These are phyloP conservation scores for Lepiota brunneoincarnata DNA, from an alignment of 768 basidiomycete species.

Conservation along the genomic window DNA sequence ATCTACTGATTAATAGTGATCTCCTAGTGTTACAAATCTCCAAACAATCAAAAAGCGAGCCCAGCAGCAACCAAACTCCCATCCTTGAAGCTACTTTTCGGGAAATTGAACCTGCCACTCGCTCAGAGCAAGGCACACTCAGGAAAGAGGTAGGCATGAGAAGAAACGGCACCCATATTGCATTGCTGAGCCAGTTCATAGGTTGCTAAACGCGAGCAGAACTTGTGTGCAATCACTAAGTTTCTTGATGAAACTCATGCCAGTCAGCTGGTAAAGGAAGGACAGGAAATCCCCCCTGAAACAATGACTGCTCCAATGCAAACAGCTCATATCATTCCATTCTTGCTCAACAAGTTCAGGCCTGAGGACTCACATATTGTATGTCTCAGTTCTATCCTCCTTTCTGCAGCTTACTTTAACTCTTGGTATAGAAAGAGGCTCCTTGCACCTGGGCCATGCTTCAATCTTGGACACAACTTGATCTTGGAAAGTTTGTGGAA, in stretches of 20 bases:
- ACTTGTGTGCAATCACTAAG: slow-evolving; percentile 16
- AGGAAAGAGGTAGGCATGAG: not conserved
- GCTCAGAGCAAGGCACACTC: not conserved
- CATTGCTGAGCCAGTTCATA: not conserved
- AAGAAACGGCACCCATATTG: not conserved
- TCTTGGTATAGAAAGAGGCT: slow-evolving; percentile 8
- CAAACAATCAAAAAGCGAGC: not conserved
- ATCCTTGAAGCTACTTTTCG: not conserved
- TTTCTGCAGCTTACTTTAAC: not conserved
- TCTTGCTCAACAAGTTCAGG: slow-evolving; percentile 13
- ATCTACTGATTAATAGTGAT: not conserved
- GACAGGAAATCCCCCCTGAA: slow-evolving; percentile 2
- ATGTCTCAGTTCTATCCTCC: not conserved
- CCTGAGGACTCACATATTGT: not conserved
- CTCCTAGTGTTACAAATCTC: not conserved
- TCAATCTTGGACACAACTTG: slow-evolving; percentile 16
- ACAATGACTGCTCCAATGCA: slow-evolving; percentile 2
- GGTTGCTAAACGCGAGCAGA: slow-evolving; percentile 16
- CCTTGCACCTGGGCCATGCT: slow-evolving; percentile 12
- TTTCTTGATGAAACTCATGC: slow-evolving; percentile 10
- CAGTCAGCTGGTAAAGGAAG: not conserved
- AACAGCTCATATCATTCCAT: slow-evolving; percentile 17
- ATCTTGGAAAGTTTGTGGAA: slow-evolving; percentile 9
- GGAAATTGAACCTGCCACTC: not conserved
- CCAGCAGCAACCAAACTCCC: slow-evolving; percentile 4